A percentile compares a stretch with the other conserved stretches of the same genome.
phyloP scores from a whole-genome alignment of 2,329 filamentous ascomycete genomes.

The Rutstroemia sp. region DNA sequence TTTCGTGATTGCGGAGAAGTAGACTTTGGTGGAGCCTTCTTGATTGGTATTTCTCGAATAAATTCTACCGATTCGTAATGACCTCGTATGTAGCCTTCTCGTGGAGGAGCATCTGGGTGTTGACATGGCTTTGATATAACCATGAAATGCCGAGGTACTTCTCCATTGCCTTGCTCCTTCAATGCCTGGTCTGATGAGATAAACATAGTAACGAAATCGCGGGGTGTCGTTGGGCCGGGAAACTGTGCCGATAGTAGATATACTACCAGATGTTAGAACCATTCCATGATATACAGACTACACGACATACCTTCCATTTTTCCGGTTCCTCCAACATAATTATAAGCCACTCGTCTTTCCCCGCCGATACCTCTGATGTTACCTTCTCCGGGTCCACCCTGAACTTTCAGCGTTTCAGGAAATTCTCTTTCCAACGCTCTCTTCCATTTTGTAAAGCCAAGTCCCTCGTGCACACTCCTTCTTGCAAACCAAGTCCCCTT shows the following conservation, averaged over 20 bases:
- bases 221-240: conserved; percentile 76
- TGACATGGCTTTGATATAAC: conserved; percentile 78
- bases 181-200: conserved; percentile 48
- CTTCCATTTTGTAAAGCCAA: conserved; percentile 73
- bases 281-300: neutral
- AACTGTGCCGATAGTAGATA: conserved; percentile 86
- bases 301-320: conserved; percentile 50
- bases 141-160: conserved; percentile 65
- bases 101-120: conserved; percentile 64
- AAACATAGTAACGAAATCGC: conserved; percentile 80
- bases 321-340: conserved; percentile 47
- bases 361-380: conserved; percentile 81
- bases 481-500: conserved; percentile 87
- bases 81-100: conserved; percentile 71
- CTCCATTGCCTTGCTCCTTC: conserved; percentile 18
- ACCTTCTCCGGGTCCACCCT: conserved; percentile 62
- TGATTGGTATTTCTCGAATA: conserved; percentile 70
- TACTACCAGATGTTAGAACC: conserved; percentile 40
- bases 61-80: conserved; percentile 89
- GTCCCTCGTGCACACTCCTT: conserved; percentile 70
- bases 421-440: conserved; percentile 73
- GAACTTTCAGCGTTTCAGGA: conserved; percentile 63
- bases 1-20: conserved; percentile 35
- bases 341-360: conserved; percentile 63
- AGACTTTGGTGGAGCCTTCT: conserved; percentile 33